Base-by-base conservation (phyloP, 2,329 filamentous ascomycete genomes). In the Cladophialophora psammophila region DNA sequence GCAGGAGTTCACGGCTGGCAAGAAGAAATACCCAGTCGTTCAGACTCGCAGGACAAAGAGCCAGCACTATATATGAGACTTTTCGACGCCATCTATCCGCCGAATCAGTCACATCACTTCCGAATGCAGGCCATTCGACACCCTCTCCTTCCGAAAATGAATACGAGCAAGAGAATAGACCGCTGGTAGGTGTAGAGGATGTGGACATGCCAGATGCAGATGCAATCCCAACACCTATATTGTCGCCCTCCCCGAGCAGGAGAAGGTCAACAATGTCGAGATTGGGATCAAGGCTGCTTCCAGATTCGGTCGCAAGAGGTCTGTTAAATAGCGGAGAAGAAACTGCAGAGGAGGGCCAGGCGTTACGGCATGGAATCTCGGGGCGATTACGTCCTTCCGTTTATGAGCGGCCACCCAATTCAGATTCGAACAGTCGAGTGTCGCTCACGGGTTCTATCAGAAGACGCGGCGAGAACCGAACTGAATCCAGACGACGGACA, bases 201-300 rank as follows among this genome's bases (percentile, higher is more conserved):
- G 74, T 75, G 15, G 76, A 77, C 48, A 75, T 73, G 65, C 52
- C 63, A 38, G 71, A 72, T 66, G 54, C 63, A 38, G 71, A 72
- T 63, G 67, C 67, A 20, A 63, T 68, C 9, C 69, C 73, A 35
- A 72, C 73, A 57, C 69, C 42, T 40, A 60, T 34, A 7, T 38
- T 65, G 15, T 64, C 63, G 71, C 64, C 75, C 73, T 42, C 75
- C 74, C 42, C 72, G 75, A 78, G 60, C 73, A 77, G 38, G 77
- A 77, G 80, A 65, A 80, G 80, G 66, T 83, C 81, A 4, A 78
- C 81, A 13, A 81, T 84, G 78, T 83, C 81, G 60, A 76, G 82
- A 45, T 73, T 84, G 52, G 80, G 81, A 13, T 82, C 82, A 20
- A 77, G 81, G 66, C 77, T 84, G 34, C 70, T 83, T n/a, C 81